Evolutionary conservation across 805 yeast species (phyloP), one percentile per base, ranked within the genome.

Genomic region (Lachancea meyersii): DNA sequence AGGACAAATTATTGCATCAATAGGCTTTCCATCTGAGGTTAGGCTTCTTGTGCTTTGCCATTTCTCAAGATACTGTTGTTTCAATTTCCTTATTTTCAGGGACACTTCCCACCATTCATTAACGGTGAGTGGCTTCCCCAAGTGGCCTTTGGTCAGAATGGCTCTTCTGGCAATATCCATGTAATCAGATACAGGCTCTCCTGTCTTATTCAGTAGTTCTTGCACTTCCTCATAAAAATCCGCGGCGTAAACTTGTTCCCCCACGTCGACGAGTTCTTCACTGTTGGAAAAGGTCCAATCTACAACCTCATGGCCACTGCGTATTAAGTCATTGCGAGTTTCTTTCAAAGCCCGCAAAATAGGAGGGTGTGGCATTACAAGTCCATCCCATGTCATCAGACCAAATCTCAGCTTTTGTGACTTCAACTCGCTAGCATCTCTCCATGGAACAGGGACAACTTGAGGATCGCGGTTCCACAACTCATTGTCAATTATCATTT

Each of bases 331-430:
- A 1, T 45, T 53, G 20, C 53, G 47, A 4, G 65, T 50, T 16
- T 56, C 51, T 22, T 65, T 53, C 31, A 77, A 31, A 9, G 71
- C 77, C 47, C 81, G 64, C 5, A 59, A 50, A 14, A 79, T 68
- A 8, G 82, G 81, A 1, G 83, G 82, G 23, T 73, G 73, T 10
- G 82, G 82, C 45, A 67, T 61, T 11, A 72, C 67, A 21, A 58
- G 51, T 6, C 65, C 63, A 53, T 78, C 80, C 57, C 69, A 70
- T 22, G 50, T 50, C 51, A 72, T 48, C 13, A 75, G 52, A 3
- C 79, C 82, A 50, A 77, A 55, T n/a, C 60, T 68, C 22, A 75
- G 52, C 47, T 67, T 69, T 22, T 48, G 44, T 6, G 40, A 49
- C 23, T 47, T 46, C 2, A 54, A 47, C 41, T 61, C 43, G 32